phyloP scores from a whole-genome alignment of 2,329 filamentous ascomycete genomes.

The Fusarium pseudoanthophilum region DNA sequence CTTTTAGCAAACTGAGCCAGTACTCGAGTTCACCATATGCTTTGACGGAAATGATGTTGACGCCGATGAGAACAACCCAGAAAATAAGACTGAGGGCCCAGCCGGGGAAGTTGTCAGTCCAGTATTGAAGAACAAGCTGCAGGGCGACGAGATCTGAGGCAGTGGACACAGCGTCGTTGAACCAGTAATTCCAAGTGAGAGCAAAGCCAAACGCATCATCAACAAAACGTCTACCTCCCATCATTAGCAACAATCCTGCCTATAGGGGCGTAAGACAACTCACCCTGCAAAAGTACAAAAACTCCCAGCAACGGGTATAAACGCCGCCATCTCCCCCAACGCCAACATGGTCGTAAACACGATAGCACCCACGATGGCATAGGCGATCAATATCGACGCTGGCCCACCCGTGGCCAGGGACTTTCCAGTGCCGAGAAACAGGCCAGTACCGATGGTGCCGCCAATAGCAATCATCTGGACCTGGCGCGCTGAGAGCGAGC shows the following conservation, averaged over 20 bases:
- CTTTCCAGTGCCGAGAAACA: slow-evolving; percentile 72
- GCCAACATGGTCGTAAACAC: slow-evolving; percentile 69
- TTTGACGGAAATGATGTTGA: slow-evolving; percentile 50
- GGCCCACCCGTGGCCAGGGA: slow-evolving; percentile 69
- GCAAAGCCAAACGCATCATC: slow-evolving; percentile 66
- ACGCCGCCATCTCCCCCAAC: slow-evolving; percentile 70
- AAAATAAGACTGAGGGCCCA: slow-evolving; percentile 73
- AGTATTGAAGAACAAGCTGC: slow-evolving; percentile 68
- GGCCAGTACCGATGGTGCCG: slow-evolving; percentile 68
- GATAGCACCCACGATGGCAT: slow-evolving; percentile 66
- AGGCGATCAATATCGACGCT: slow-evolving; percentile 67
- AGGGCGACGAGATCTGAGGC: slow-evolving; percentile 67
- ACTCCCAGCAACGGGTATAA: slow-evolving; percentile 61
- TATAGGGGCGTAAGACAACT: slow-evolving; percentile 15
- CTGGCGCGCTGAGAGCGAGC: slow-evolving; percentile 68
- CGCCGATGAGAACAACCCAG: slow-evolving; percentile 63
- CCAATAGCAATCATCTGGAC: slow-evolving; percentile 75
- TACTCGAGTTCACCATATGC: slow-evolving; percentile 61
- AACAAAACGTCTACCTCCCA: slow-evolving; percentile 57
- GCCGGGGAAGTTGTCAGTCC: slow-evolving; percentile 70
- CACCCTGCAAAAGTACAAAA: slow-evolving; percentile 61
- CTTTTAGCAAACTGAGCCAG: slow-evolving; percentile 66
- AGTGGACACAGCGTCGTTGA: slow-evolving; percentile 67
- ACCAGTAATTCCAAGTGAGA: slow-evolving; percentile 71
- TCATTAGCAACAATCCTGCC: background rate